phyloP scores from a whole-genome alignment of 768 basidiomycete species.

The Auriscalpium vulgare region DNA sequence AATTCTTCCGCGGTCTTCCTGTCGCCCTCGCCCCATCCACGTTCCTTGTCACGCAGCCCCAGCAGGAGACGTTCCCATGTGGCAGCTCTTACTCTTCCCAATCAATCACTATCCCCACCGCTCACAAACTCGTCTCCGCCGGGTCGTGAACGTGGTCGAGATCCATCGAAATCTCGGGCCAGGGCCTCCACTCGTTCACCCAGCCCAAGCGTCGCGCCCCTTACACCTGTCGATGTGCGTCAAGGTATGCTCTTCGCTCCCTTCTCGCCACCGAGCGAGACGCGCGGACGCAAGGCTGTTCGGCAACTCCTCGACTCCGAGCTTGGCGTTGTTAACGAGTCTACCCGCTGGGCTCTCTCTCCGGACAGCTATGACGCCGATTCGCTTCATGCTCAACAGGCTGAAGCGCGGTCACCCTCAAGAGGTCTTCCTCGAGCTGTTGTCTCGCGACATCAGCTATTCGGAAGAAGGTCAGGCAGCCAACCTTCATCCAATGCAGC shows the following conservation, averaged over 20 bases:
- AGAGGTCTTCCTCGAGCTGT: not conserved
- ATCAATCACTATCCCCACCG: slow-evolving; percentile 2
- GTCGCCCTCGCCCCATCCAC: not conserved
- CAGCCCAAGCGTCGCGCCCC: slow-evolving; percentile 39
- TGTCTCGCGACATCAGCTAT: not conserved
- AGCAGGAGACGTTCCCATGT: too few species aligned
- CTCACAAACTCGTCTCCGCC: slow-evolving; percentile 10
- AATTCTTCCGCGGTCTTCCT: not conserved
- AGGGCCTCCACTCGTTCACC: slow-evolving; percentile 34
- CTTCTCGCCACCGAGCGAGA: not conserved
- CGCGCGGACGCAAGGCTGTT: slow-evolving; percentile 4
- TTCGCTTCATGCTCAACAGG: not conserved
- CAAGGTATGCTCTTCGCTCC: not conserved
- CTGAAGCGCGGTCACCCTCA: not conserved
- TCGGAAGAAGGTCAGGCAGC: slow-evolving; percentile 9
- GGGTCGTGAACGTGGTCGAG: slow-evolving; percentile 24
- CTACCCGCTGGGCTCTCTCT: not conserved
- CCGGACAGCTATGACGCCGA: not conserved
- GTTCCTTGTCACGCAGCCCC: too few species aligned
- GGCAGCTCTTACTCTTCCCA: not conserved
- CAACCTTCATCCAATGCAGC: slow-evolving; percentile 7
- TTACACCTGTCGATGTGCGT: slow-evolving; percentile 31
- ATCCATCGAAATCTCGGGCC: slow-evolving; percentile 16
- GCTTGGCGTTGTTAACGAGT: not conserved
- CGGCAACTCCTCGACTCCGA: not conserved